phyloP scores from a whole-genome alignment of 2,329 filamentous ascomycete genomes.

The Teratosphaeria zuluensis region DNA sequence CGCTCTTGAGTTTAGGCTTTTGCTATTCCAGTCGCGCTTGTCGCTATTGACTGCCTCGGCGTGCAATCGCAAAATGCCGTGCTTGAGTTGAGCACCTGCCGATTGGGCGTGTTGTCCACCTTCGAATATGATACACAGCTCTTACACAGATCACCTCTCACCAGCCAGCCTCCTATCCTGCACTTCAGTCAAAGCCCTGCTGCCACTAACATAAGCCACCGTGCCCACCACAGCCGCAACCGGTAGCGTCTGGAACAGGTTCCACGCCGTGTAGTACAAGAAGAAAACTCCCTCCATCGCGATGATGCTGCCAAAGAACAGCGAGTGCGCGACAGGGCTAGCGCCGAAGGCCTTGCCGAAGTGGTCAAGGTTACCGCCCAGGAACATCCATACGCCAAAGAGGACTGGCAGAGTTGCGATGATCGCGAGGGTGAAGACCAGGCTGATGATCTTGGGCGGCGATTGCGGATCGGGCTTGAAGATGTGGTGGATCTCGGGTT shows the following conservation, averaged over 20 bases:
- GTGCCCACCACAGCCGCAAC: slow-evolving; percentile 57
- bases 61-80: no score
- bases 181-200: slow-evolving; percentile 83
- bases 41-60: no score
- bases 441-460: slow-evolving; percentile 68
- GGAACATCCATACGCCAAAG: slow-evolving; percentile 60
- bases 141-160: slow-evolving; percentile 33
- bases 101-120: no score
- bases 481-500: slow-evolving; percentile 78
- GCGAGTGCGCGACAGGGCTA: slow-evolving; percentile 68
- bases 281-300: slow-evolving; percentile 88
- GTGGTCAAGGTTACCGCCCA: slow-evolving; percentile 78
- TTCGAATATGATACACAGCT: background rate
- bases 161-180: slow-evolving; percentile 78
- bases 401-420: slow-evolving; percentile 64
- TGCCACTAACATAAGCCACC: slow-evolving; percentile 76
- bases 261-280: slow-evolving; percentile 89
- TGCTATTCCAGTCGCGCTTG: no score
- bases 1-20: no score
- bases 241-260: slow-evolving; percentile 79
- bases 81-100: no score
- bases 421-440: slow-evolving; percentile 67
- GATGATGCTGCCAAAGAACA: slow-evolving; percentile 81
- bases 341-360: slow-evolving; percentile 62
- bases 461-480: slow-evolving; percentile 74